These are phyloP conservation scores for Diaporthe sp. DNA, from an alignment of 2,329 filamentous ascomycete genomes.

Conservation along the genomic window DNA sequence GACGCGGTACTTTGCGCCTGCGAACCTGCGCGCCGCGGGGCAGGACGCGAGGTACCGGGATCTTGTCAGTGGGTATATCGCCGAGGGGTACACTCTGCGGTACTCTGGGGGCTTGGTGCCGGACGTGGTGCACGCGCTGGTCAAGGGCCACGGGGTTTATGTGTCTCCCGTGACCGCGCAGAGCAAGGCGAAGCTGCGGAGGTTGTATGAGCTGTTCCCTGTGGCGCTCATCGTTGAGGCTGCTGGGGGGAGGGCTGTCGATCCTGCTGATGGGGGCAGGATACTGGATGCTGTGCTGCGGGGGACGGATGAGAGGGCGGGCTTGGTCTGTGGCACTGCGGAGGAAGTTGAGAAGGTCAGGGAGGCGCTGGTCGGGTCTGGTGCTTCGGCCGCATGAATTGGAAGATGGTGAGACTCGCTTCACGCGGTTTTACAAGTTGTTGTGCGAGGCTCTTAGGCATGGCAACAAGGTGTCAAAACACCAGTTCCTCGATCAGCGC, in stretches of 20 bases:
- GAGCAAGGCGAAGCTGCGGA: conserved; percentile 68
- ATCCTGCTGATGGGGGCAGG: conserved; percentile 56
- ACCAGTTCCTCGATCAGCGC: not conserved
- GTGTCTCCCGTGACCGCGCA: conserved; percentile 65
- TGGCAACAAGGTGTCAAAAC: too few species aligned
- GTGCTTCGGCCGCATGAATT: too few species aligned
- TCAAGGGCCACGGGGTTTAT: conserved; percentile 73
- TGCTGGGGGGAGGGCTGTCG: conserved; percentile 68
- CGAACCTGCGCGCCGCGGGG: conserved; percentile 69
- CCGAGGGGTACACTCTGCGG: conserved; percentile 68
- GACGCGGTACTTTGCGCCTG: conserved; percentile 72
- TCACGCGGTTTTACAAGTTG: too few species aligned
- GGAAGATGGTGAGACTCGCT: not conserved
- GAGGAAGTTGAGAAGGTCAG: conserved; percentile 60
- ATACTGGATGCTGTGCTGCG: conserved; percentile 55
- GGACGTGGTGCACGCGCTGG: conserved; percentile 69
- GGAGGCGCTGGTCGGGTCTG: conserved; percentile 39
- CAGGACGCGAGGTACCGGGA: conserved; percentile 62
- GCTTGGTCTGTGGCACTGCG: conserved; percentile 62
- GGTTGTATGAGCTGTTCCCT: conserved; percentile 70
- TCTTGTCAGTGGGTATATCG: conserved; percentile 63
- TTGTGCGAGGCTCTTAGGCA: not conserved
- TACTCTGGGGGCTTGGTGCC: conserved; percentile 73
- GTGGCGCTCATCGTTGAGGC: conserved; percentile 72
- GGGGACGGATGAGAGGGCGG: conserved; percentile 62